Percentiles rank a stretch among this genome's conserved stretches.
Conservation (phyloP, 2,329 filamentous ascomycete species). For the Ceratocystis diversiconidia region DNA sequence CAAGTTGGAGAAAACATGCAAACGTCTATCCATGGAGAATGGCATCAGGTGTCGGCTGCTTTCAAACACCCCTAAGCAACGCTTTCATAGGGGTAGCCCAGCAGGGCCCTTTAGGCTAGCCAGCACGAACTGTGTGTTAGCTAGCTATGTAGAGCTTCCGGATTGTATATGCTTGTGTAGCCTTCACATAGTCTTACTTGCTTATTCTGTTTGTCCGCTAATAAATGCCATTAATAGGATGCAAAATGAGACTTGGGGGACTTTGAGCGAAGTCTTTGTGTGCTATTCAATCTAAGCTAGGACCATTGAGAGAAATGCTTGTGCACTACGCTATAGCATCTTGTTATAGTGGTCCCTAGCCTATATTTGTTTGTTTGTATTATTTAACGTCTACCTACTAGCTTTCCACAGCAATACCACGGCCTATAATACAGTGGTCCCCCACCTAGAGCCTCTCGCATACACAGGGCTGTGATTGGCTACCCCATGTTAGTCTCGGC, state of each 20-base stretch:
- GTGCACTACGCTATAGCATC: background rate
- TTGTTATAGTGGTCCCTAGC: background rate
- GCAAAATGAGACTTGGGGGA: too few species aligned
- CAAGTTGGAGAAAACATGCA: constrained; percentile 1
- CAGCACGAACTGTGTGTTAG: too few species aligned
- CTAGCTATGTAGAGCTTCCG: too few species aligned
- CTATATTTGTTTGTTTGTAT: too few species aligned
- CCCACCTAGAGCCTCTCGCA: background rate
- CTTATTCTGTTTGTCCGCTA: too few species aligned
- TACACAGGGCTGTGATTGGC: background rate
- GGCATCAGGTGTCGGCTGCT: background rate
- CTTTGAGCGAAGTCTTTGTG: too few species aligned
- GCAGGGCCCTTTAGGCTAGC: background rate
- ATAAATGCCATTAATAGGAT: too few species aligned
- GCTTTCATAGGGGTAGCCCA: too few species aligned
- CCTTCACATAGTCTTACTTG: too few species aligned
- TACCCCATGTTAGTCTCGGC: background rate
- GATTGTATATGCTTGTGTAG: too few species aligned
- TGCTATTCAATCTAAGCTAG: background rate
- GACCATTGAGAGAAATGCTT: background rate
- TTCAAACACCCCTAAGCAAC: background rate
- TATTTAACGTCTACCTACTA: too few species aligned
- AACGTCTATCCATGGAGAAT: background rate
- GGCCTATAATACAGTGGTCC: background rate
- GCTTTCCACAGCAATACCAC: too few species aligned